phyloP scores from a whole-genome alignment of 129 eudicot genomes.

The Lactuca saligna region DNA sequence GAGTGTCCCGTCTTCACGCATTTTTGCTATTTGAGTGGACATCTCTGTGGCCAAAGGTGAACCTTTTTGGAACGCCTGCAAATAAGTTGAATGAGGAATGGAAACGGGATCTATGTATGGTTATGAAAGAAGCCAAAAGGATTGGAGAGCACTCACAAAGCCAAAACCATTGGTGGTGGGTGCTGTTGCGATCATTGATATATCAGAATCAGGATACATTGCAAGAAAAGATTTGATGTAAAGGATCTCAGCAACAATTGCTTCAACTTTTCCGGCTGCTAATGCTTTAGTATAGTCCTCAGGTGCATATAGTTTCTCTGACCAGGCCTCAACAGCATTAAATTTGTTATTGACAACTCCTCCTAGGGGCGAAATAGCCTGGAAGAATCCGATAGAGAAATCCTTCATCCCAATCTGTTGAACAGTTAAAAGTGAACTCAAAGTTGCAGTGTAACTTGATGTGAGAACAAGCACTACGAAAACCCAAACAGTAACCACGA shows the following conservation, averaged over 20 bases:
- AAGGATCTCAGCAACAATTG: slow-evolving; percentile 44
- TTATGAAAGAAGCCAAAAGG: too few species aligned
- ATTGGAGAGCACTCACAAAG: slow-evolving; percentile 33
- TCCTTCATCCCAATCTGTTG: slow-evolving; percentile 39
- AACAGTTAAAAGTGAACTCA: slow-evolving; percentile 50
- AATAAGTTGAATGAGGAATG: background rate
- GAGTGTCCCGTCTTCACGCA: slow-evolving; percentile 44
- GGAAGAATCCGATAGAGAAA: slow-evolving; percentile 21
- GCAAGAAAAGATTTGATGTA: slow-evolving; percentile 39
- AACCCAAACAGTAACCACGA: slow-evolving; percentile 41
- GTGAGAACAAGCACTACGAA: slow-evolving; percentile 49
- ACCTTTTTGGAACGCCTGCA: slow-evolving; percentile 43
- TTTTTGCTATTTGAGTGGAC: slow-evolving; percentile 33
- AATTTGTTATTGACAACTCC: slow-evolving; percentile 7
- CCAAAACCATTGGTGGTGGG: slow-evolving; percentile 38
- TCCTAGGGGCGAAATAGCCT: background rate
- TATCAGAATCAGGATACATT: slow-evolving; percentile 3
- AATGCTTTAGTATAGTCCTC: slow-evolving; percentile 36
- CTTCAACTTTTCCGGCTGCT: slow-evolving; percentile 37
- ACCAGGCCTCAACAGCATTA: background rate
- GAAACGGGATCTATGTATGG: background rate
- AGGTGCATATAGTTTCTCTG: background rate
- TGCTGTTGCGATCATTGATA: slow-evolving; percentile 24
- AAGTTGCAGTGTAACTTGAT: slow-evolving; percentile 61
- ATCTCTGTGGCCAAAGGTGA: slow-evolving; percentile 36